Evolutionary conservation across 2,329 filamentous ascomycete species (phyloP), one percentile per base, ranked within the genome.

Genomic region (Fusarium goolgardi): DNA sequence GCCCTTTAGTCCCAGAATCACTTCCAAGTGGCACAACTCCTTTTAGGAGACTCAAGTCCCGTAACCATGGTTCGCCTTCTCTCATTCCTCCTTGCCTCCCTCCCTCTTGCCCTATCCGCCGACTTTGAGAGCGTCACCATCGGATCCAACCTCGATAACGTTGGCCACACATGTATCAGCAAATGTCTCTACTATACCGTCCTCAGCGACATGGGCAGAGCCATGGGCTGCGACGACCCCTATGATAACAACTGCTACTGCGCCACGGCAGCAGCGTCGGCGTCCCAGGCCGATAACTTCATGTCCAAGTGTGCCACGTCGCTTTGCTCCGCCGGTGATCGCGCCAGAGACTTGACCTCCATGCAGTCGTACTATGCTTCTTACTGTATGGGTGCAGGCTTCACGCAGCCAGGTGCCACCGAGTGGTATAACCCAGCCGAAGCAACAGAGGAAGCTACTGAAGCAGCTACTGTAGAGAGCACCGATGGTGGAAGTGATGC

Each of bases 191-290:
- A 62, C 53, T 67, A 63, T 27, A 52, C 64, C 10, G 9, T 61
- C 40, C 0, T 62, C 11, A 43, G 31, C 37, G 71, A 75, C 39
- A 51, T 75, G 43, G 73, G 69, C 8, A 20, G 16, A 3, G 73
- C 61, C 23, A 65, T 75, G 59, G 67, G 67, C 21, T 75, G 73
- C 40, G 73, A 40, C 21, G 10, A 39, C 3, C 73, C 73, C 1
- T 74, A 71, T 39, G 67, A 74, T 2, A 75, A 75, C 32, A 62
- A 67, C 31, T 75, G 73, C 27, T 75, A 72, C 53, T 75, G 73
- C 27, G 72, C 73, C 31, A 75, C 73, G 0, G 69, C 51, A 4
- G 35, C 63, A 12, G 69, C 47, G 1, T 73, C 72, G 6, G 65
- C 50, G 10, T 64, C 68, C 6, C 59, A 64, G 18, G 73, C 73